phyloP scores from a whole-genome alignment of 2,329 filamentous ascomycete genomes.

The Drechslera avenae region DNA sequence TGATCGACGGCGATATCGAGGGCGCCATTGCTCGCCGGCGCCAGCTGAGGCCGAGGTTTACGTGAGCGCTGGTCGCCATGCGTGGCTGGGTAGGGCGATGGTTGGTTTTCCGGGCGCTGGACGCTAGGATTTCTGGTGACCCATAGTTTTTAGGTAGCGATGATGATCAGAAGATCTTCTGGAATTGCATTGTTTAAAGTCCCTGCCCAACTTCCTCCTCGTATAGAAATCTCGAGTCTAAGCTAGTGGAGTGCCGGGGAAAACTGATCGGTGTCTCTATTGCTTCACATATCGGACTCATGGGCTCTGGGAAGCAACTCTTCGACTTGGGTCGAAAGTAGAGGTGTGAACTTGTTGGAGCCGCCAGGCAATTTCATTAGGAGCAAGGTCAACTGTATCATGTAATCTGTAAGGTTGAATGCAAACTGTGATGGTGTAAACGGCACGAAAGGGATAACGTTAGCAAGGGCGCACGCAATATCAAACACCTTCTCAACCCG shows the following conservation, averaged over 20 bases:
- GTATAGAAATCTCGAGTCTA: constrained; percentile 28
- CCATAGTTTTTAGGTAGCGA: background rate
- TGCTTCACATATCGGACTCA: constrained; percentile 21
- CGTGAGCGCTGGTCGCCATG: constrained; percentile 10
- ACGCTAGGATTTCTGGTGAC: background rate
- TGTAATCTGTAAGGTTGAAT: constrained; percentile 25
- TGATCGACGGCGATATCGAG: constrained; percentile 12
- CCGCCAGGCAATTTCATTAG: constrained; percentile 32
- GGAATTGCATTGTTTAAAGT: constrained; percentile 14
- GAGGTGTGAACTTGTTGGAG: constrained; percentile 30
- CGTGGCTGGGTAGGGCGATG: background rate
- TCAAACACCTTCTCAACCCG: constrained; percentile 41
- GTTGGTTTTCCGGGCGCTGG: background rate
- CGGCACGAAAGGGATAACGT: constrained; percentile 35
- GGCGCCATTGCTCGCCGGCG: constrained; percentile 8
- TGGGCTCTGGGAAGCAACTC: constrained; percentile 31
- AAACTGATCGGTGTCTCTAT: constrained; percentile 15
- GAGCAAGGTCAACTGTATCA: constrained; percentile 24
- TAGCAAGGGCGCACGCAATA: constrained; percentile 36
- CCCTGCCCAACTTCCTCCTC: constrained; percentile 34
- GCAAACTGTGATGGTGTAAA: constrained; percentile 17
- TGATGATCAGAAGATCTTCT: background rate
- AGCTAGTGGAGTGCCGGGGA: constrained; percentile 31
- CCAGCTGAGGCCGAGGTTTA: constrained; percentile 8
- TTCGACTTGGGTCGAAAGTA: constrained; percentile 34